phyloP scores from a whole-genome alignment of 176 grass and related monocot species.

The Hyparrhenia diplandra region DNA sequence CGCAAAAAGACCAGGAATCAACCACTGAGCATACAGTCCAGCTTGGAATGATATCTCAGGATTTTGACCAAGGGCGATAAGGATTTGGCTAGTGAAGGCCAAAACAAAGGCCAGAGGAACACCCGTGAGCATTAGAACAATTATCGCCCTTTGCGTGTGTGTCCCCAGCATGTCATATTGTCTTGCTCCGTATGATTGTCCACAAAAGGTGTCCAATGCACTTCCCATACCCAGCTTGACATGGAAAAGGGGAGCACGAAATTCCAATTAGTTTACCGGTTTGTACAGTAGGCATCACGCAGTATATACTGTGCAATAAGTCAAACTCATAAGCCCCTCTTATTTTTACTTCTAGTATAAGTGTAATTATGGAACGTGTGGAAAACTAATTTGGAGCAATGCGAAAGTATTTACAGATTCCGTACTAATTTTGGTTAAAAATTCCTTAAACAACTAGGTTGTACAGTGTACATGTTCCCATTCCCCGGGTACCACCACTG shows the following conservation, averaged over 20 bases:
- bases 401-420: too few species aligned
- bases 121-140: conserved; percentile 56
- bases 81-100: conserved; percentile 59
- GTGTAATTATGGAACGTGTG: too few species aligned
- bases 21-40: conserved; percentile 56
- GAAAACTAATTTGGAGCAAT: too few species aligned
- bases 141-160: conserved; percentile 65
- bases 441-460: too few species aligned
- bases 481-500: neutral
- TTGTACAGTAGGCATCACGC: neutral
- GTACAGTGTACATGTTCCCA: too few species aligned
- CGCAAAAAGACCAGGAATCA: conserved; percentile 81
- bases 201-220: conserved; percentile 72
- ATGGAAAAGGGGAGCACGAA: conserved; percentile 11
- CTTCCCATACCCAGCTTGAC: conserved; percentile 74
- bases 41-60: conserved; percentile 82
- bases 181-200: conserved; percentile 74
- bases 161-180: conserved; percentile 61
- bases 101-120: conserved; percentile 65
- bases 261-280: neutral
- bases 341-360: too few species aligned
- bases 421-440: too few species aligned
- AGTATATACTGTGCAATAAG: neutral
- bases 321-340: too few species aligned
- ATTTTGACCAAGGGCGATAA: conserved; percentile 60